These are phyloP conservation scores for Capillidium rhysosporum DNA, from an alignment of 371 early-diverging fungal species.

Conservation along the genomic window DNA sequence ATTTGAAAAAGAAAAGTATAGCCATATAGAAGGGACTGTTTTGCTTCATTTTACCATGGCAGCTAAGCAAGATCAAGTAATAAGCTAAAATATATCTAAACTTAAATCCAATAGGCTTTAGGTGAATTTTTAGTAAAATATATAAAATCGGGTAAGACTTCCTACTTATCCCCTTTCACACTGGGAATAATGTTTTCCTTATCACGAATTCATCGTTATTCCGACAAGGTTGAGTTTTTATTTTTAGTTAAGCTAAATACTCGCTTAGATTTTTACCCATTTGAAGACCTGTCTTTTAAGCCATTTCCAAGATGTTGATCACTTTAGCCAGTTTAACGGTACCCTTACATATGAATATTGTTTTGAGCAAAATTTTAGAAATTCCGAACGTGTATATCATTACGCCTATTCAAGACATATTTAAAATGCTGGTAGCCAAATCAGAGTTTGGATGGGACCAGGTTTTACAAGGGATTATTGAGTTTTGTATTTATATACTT, in stretches of 20 bases:
- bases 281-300: neutral
- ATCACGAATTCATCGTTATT: neutral
- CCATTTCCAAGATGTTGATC: neutral
- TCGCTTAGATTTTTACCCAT: neutral
- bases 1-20: neutral
- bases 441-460: constrained; percentile 1
- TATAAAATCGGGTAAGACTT: neutral
- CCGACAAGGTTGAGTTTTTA: neutral
- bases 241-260: neutral
- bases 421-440: neutral
- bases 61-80: neutral
- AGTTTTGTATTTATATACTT: constrained; percentile 2
- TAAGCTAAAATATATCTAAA: neutral
- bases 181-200: neutral
- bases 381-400: neutral
- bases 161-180: constrained; percentile 3
- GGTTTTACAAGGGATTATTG: neutral
- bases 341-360: too few species aligned
- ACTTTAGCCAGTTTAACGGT: neutral
- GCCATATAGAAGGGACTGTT: neutral
- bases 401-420: neutral
- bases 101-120: neutral
- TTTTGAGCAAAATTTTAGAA: neutral
- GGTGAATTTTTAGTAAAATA: neutral
- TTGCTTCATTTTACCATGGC: constrained; percentile 1